These are phyloP conservation scores for Pleurotus giganteus DNA, from an alignment of 768 basidiomycete species.

Conservation along the genomic window DNA sequence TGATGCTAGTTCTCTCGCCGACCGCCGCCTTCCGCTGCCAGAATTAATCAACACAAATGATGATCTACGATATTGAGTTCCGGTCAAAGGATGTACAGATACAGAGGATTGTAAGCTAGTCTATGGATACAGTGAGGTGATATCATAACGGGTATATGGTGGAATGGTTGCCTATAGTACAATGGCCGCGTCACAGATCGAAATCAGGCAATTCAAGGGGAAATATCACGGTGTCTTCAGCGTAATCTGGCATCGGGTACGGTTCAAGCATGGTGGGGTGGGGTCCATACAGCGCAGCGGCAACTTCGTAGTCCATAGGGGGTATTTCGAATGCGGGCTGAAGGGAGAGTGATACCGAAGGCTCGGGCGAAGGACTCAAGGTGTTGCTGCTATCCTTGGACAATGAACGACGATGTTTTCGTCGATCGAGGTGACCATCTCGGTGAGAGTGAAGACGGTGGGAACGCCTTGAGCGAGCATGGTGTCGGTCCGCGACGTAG, in stretches of 20 bases:
- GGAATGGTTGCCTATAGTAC: too few species aligned
- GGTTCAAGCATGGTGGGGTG: background rate
- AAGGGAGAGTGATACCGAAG: background rate
- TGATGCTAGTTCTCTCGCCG: too few species aligned
- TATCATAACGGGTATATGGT: too few species aligned
- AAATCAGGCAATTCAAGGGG: constrained; percentile 2
- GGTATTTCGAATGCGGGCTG: background rate
- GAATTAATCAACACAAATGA: too few species aligned
- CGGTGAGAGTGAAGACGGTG: background rate
- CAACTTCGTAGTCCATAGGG: background rate
- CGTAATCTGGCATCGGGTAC: constrained; percentile 7
- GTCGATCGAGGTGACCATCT: background rate
- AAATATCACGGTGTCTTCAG: constrained; percentile 4
- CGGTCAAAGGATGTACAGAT: too few species aligned
- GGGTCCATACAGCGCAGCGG: background rate
- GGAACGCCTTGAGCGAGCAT: background rate
- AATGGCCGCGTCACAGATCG: too few species aligned
- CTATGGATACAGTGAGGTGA: too few species aligned
- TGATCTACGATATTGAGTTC: too few species aligned
- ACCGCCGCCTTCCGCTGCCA: too few species aligned
- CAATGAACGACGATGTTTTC: background rate
- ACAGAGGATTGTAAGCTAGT: too few species aligned
- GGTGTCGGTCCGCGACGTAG: background rate
- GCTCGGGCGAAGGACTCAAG: background rate
- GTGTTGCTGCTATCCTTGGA: constrained; percentile 1